phyloP scores from a whole-genome alignment of 352 stramenopile genomes.

The Phytophthora macrochlamydospora region DNA sequence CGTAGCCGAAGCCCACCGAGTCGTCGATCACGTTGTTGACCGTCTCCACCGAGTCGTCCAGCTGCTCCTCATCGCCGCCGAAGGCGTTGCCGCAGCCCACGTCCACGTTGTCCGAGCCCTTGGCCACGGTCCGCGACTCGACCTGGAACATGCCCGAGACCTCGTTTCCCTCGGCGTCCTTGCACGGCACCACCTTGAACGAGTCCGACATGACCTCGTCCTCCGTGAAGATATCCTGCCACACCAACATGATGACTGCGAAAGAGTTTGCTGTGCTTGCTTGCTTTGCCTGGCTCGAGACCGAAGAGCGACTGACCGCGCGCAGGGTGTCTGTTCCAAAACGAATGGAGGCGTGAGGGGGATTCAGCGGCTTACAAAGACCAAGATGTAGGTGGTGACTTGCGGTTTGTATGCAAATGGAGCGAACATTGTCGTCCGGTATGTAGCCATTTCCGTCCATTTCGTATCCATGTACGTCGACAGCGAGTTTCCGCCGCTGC shows the following conservation, averaged over 20 bases:
- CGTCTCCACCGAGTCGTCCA: slow-evolving; percentile 66
- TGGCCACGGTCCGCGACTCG: slow-evolving; percentile 54
- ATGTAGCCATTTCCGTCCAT: no score
- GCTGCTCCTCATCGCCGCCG: slow-evolving; percentile 41
- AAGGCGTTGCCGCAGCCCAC: slow-evolving; percentile 68
- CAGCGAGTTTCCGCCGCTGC: no score
- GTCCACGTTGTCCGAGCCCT: slow-evolving; percentile 61
- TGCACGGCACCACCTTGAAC: slow-evolving; percentile 50
- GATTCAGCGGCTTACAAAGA: no score
- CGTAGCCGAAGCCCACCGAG: slow-evolving; percentile 60
- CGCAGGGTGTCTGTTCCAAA: no score
- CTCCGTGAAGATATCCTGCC: slow-evolving; percentile 73
- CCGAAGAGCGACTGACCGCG: slow-evolving; percentile 30
- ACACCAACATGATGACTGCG: slow-evolving; percentile 52
- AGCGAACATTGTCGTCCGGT: no score
- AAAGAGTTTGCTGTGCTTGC: slow-evolving; percentile 14
- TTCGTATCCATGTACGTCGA: no score
- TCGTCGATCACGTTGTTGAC: slow-evolving; percentile 74
- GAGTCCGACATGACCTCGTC: slow-evolving; percentile 75
- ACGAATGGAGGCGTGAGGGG: no score
- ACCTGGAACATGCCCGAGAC: slow-evolving; percentile 69
- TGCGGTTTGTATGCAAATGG: no score
- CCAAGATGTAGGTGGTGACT: no score
- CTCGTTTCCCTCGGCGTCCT: slow-evolving; percentile 56
- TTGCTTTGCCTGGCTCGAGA: slow-evolving; percentile 34